Evolutionary conservation across 495 filamentous ascomycete genomes (phyloP), one percentile per base, ranked within the genome.

Genomic region (Neurospora tetraspora): DNA sequence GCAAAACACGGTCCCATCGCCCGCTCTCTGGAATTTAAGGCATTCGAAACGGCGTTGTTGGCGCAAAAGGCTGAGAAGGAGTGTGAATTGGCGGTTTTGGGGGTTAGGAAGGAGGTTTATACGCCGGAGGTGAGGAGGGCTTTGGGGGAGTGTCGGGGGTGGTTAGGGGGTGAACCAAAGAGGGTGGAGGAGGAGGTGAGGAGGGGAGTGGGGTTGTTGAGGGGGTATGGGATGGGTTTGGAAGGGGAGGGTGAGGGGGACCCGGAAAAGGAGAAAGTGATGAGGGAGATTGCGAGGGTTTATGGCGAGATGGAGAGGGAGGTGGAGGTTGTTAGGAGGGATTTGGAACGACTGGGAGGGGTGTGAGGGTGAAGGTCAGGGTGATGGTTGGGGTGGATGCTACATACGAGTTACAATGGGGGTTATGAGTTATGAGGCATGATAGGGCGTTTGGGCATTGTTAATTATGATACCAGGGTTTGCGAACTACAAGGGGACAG

Each of bases 1-100:
- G 76, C 81, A 1, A 92, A 91, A 75, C 91, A 94, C 81, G 91
- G 91, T 45, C 80, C 86, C 4, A 74, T 92, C 4, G 86, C 91
- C 8, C 83, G 91, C 7, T 87, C 87, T 70, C 82, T 93, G 39
- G 86, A 88, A 45, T 81, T 86, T n/a, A 85, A 87, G 40, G 90
- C 90, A 8, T 79, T 84, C 43, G 84, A 86, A 23, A 77, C 89
- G 6, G 82, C 83, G 9, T 81, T 88, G 12, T 85, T 88, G 43
- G 81, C 88, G 5, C 85, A 84, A 82, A 84, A 83, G 61, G 86
- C 86, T 47, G 74, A 75, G 14, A 40, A 75, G 2, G 81, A 81
- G 10, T 82, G 79, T 5, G 77, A 82, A 74, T 74, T 77, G 4
- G 71, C 81, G 45, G 72, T 82, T 40, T 75, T 77, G 78, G 73